phyloP scores from a whole-genome alignment of 1,139 yeast species.

The Hyphopichia pseudoburtonii region DNA sequence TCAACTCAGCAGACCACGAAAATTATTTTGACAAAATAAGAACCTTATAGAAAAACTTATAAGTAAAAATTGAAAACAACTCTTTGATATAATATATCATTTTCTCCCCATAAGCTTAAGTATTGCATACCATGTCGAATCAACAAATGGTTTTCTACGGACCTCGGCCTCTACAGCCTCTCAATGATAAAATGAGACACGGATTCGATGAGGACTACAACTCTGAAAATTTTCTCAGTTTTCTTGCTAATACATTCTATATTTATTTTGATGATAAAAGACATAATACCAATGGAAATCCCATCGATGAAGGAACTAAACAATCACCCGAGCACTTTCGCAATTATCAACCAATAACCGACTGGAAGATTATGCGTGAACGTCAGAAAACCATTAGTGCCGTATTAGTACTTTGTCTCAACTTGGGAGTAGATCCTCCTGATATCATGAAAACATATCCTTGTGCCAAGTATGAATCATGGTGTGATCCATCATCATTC shows the following conservation, averaged over 20 bases:
- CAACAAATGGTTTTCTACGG: constrained; percentile 26
- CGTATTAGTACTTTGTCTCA: constrained; percentile 84
- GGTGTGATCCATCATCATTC: constrained; percentile 87
- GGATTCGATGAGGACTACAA: constrained; percentile 74
- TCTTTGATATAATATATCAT: no score
- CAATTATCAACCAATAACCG: constrained; percentile 70
- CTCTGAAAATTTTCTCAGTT: constrained; percentile 63
- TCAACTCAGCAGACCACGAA: no score
- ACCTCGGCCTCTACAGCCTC: constrained; percentile 38
- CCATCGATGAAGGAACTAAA: constrained; percentile 59
- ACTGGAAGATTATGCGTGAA: constrained; percentile 90
- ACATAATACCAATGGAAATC: constrained; percentile 87
- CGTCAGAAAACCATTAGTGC: constrained; percentile 95
- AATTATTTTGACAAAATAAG: no score
- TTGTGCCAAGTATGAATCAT: constrained; percentile 88
- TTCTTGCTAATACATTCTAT: constrained; percentile 70
- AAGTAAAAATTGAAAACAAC: no score
- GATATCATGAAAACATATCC: constrained; percentile 93
- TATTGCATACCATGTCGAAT: constrained; percentile 11
- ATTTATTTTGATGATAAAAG: constrained; percentile 87
- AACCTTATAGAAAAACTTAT: no score
- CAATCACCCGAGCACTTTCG: constrained; percentile 40
- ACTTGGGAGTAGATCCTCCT: constrained; percentile 96
- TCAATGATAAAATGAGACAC: constrained; percentile 65
- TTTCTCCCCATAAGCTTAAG: no score